Evolutionary conservation across 176 grass and related monocot species (phyloP).

Genomic region (Zoysia pacifica): DNA sequence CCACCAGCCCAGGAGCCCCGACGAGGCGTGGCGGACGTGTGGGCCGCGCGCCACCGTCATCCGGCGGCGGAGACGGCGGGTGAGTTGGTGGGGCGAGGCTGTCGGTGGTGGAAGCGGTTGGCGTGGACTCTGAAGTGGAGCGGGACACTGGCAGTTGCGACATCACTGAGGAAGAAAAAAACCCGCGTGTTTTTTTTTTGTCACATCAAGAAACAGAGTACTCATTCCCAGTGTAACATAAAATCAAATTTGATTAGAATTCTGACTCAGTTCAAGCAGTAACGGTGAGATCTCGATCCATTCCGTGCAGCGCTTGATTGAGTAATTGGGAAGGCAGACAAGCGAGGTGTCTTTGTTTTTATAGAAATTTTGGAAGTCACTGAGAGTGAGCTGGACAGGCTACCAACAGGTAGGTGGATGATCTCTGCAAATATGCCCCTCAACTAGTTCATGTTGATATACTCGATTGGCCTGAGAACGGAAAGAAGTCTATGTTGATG

Average conservation of each 20-base stretch:
- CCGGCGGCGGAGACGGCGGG: constrained; percentile 24
- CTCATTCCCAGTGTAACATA: neutral
- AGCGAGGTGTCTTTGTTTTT: neutral
- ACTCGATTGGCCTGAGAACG: too few relatives aligned
- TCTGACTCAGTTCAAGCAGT: neutral
- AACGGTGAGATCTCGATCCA: too few relatives aligned
- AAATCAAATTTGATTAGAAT: neutral
- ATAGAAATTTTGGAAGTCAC: neutral
- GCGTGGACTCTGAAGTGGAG: constrained; percentile 27
- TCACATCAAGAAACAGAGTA: neutral
- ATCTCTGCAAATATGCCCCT: neutral
- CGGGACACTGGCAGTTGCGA: constrained; percentile 18
- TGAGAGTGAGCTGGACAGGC: constrained; percentile 28
- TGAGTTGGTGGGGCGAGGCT: constrained; percentile 21
- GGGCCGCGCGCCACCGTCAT: constrained; percentile 67
- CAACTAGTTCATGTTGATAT: neutral
- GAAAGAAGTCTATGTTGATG: too few relatives aligned
- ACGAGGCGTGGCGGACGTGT: constrained; percentile 28
- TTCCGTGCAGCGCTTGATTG: neutral
- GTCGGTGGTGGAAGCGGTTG: constrained; percentile 49
- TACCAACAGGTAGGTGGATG: constrained; percentile 20
- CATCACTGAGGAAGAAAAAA: neutral
- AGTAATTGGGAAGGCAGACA: neutral
- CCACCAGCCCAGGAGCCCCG: constrained; percentile 51
- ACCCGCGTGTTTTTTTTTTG: neutral